phyloP scores from a whole-genome alignment of 805 yeast species.

The Scheffersomyces stipitis region DNA sequence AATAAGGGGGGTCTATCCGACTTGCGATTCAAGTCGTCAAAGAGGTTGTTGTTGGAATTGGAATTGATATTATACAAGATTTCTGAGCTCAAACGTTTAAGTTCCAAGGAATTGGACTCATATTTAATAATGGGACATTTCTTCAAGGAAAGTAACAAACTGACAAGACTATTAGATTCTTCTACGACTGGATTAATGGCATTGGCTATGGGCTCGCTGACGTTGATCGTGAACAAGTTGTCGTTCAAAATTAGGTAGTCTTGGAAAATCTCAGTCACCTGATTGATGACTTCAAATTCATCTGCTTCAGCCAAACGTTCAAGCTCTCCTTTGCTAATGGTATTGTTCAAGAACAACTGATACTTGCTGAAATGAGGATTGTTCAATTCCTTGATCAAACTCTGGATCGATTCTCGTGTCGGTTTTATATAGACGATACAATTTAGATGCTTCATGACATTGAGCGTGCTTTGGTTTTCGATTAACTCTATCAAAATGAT shows the following conservation, averaged over 20 bases:
- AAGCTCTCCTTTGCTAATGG: conserved; percentile 69
- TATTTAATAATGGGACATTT: conserved; percentile 76
- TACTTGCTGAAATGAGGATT: conserved; percentile 80
- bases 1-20: conserved; percentile 72
- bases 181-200: conserved; percentile 32
- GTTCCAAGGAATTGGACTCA: conserved; percentile 69
- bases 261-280: conserved; percentile 80
- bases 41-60: conserved; percentile 55
- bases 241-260: conserved; percentile 76
- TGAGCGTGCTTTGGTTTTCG: conserved; percentile 61
- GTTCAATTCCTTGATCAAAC: conserved; percentile 63
- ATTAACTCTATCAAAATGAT: conserved; percentile 73
- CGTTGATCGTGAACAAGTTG: conserved; percentile 50
- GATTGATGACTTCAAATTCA: conserved; percentile 73
- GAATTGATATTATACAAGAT: conserved; percentile 55
- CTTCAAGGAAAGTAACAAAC: conserved; percentile 69
- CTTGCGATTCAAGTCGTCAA: conserved; percentile 59
- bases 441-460: conserved; percentile 61
- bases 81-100: conserved; percentile 66
- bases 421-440: conserved; percentile 84
- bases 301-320: conserved; percentile 91
- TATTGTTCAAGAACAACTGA: conserved; percentile 75
- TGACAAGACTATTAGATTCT: conserved; percentile 42
- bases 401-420: conserved; percentile 57
- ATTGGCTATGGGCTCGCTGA: conserved; percentile 31